These are phyloP conservation scores for Chlamydomonas sp. DNA, from an alignment of 139 green algal species.

Conservation along the genomic window DNA sequence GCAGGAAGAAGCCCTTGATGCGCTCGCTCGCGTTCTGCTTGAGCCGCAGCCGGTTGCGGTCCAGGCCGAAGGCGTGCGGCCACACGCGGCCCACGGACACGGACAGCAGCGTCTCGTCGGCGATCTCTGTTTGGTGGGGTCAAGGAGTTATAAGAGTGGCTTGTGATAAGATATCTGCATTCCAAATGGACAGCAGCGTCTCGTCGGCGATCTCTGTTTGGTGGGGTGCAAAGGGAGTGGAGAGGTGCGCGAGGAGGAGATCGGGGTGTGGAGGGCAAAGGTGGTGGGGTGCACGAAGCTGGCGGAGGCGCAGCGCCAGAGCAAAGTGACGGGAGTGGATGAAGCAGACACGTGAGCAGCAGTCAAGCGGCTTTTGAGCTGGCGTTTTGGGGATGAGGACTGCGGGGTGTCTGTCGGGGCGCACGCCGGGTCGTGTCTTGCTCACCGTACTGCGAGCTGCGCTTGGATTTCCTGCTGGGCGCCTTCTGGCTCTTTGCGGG, in stretches of 20 bases:
- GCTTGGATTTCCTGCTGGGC: not conserved
- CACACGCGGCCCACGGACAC: constrained; percentile 38
- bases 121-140: not conserved
- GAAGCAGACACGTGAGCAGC: too few relatives aligned
- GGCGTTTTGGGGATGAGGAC: too few relatives aligned
- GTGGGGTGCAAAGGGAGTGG: not conserved
- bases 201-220: too few relatives aligned
- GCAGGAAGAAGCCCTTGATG: constrained; percentile 75
- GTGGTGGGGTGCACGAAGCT: too few relatives aligned
- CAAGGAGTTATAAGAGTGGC: not conserved
- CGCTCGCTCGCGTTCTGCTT: constrained; percentile 61
- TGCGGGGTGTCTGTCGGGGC: too few relatives aligned
- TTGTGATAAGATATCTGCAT: too few relatives aligned
- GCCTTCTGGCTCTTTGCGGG: not conserved
- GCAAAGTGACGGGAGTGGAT: too few relatives aligned
- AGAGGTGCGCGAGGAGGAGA: not conserved
- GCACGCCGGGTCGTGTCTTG: too few relatives aligned
- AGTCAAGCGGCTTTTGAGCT: too few relatives aligned
- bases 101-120: not conserved
- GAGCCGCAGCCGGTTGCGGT: constrained; percentile 63
- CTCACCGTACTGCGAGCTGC: not conserved
- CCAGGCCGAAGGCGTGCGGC: constrained; percentile 72
- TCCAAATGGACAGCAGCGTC: too few relatives aligned
- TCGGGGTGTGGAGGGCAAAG: not conserved
- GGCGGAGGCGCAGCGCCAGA: too few relatives aligned